Base-by-base conservation (phyloP, 805 yeast species). In the Yarrowia divulgata region DNA sequence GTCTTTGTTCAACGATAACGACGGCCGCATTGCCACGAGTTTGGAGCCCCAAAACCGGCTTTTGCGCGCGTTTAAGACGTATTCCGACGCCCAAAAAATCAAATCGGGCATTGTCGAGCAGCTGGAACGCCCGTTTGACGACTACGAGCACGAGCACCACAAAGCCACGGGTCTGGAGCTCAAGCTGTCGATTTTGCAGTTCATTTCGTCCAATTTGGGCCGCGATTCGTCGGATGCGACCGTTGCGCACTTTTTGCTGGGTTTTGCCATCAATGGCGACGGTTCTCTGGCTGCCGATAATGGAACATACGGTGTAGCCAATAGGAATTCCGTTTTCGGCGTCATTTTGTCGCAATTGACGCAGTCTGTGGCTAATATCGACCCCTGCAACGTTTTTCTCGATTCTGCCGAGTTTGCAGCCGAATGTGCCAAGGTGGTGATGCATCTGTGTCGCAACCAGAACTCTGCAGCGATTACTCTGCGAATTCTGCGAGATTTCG, bases 1-100 rank as follows among this genome's bases (percentile, higher is more conserved):
- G 0, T 77, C 85, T 13, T 82, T 82, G 57, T 88, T 89, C 74
- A 78, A 75, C 75, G 69, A 74, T 78, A 37, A 75, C 32, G 39
- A 58, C 10, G 69, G 70, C 8, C 72, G 74, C 42, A 75, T 74
- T 14, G 75, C 77, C 18, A 75, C 82, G 12, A 76, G 85, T 43
- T 78, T 81, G 60, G 69, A 67, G 18, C 82, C 83, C 10, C 85
- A 82, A 67, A 88, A 88, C 71, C 85, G 93, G 72, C 78, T 94
- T 14, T 77, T 93, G 58, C 87, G 91, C 0, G 83, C 90, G 46
- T 83, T 90, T 67, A 90, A 88, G 73, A 88, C 93, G 16, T 85
- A 90, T 40, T 91, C 91, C 72, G 97, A 93, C 73, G 87, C 97
- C 0, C 80, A 84, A 1, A 83, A 93, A 72, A 90, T 94, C 46